Evolutionary conservation across 352 stramenopile species (phyloP).

Genomic region (Thraustochytrium sp.): DNA sequence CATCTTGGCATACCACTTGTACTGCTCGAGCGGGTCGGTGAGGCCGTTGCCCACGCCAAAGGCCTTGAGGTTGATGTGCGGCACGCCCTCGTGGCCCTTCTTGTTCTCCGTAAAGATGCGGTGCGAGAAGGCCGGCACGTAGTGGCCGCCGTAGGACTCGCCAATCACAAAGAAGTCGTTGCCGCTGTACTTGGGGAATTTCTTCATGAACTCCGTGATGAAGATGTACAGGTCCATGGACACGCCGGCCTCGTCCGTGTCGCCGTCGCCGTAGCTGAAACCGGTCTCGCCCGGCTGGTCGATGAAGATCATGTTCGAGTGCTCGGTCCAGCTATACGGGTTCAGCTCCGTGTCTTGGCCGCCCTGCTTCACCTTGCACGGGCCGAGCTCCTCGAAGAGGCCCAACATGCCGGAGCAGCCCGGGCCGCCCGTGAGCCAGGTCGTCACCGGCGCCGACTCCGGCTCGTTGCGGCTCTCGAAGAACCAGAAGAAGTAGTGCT

Average conservation of each 20-base stretch:
- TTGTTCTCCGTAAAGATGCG: conserved; percentile 70
- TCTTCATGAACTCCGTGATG: conserved; percentile 41
- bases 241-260: conserved; percentile 30
- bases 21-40: conserved; percentile 85
- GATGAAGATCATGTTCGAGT: conserved; percentile 50
- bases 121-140: conserved; percentile 75
- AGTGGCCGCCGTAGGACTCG: conserved; percentile 69
- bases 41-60: conserved; percentile 92
- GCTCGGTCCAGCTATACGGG: conserved; percentile 51
- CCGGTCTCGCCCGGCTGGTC: conserved; percentile 51
- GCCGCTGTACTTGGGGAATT: conserved; percentile 23
- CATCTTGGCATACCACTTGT: conserved; percentile 72
- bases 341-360: conserved; percentile 47
- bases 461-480: conserved; percentile 54
- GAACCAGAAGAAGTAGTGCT: conserved; percentile 57
- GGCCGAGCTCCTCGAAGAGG: conserved; percentile 62
- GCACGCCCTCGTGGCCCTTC: conserved; percentile 31
- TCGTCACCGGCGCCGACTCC: conserved; percentile 55
- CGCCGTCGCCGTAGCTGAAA: conserved; percentile 49
- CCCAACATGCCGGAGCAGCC: conserved; percentile 65
- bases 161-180: conserved; percentile 25
- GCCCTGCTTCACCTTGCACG: conserved; percentile 53
- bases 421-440: conserved; percentile 72
- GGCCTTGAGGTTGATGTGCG: conserved; percentile 77
- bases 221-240: conserved; percentile 45